Conservation (phyloP, 179 eudicot genomes). For the Drosera spatulata region DNA sequence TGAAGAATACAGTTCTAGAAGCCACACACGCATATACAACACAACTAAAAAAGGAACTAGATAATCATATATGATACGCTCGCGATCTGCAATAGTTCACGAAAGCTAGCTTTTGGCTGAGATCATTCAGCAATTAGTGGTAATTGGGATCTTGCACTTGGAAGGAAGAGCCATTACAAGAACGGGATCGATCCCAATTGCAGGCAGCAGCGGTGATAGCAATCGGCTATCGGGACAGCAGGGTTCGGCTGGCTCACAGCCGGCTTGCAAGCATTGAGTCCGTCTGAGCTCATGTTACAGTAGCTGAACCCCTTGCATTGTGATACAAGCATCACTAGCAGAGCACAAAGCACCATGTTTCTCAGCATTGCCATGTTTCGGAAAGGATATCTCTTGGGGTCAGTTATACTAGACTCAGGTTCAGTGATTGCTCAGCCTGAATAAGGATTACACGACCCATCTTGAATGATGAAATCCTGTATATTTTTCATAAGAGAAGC, state of each 20-base stretch:
- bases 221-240: constrained; percentile 26
- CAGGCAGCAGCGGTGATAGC: constrained; percentile 35
- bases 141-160: constrained; percentile 35
- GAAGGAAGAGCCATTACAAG: constrained; percentile 48
- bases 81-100: too few species aligned
- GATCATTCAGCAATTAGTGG: constrained; percentile 25
- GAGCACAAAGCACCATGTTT: constrained; percentile 3
- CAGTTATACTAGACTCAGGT: constrained; percentile 1
- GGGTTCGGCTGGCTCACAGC: constrained; percentile 48
- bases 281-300: constrained; percentile 44
- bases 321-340: constrained; percentile 1
- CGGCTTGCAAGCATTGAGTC: constrained; percentile 32
- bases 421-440: neutral
- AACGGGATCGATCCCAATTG: constrained; percentile 53
- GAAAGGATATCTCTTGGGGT: neutral
- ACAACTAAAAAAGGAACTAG: too few species aligned
- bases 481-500: too few species aligned
- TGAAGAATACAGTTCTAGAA: too few species aligned
- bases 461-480: too few species aligned
- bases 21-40: too few species aligned
- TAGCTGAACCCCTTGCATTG: constrained; percentile 10
- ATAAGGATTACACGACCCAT: too few species aligned
- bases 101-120: neutral
- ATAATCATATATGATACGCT: too few species aligned
- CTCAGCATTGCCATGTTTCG: constrained; percentile 1